A percentile compares a stretch with the other conserved stretches of the same genome.
Evolutionary conservation across 2,329 filamentous ascomycete species (phyloP).

Genomic region (Geosmithia flava): DNA sequence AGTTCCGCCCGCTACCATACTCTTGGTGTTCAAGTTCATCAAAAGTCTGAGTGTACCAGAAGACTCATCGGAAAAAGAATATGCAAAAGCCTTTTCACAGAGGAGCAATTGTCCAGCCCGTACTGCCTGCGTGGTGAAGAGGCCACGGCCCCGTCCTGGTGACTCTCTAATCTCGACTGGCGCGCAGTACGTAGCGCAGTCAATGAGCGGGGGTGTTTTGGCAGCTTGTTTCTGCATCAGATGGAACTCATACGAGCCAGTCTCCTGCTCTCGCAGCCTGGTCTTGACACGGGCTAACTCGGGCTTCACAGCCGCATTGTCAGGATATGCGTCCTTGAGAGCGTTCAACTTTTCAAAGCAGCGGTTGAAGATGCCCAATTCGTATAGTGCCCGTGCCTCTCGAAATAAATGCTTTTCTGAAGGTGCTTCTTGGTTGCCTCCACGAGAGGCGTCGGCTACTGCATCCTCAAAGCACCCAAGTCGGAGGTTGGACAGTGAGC

Average conservation of each 20-base stretch:
- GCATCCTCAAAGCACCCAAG: conserved; percentile 15
- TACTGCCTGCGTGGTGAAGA: conserved; percentile 36
- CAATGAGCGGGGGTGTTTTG: conserved; percentile 25
- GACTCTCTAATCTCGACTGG: conserved; percentile 25
- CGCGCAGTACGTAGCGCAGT: conserved; percentile 31
- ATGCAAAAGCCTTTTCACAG: conserved; percentile 42
- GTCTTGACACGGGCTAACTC: conserved; percentile 15
- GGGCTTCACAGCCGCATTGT: conserved; percentile 14
- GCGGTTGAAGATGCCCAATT: conserved; percentile 21
- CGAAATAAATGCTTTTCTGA: conserved; percentile 30
- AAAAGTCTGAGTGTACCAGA: conserved; percentile 8
- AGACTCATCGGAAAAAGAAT: conserved; percentile 24
- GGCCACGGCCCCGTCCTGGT: conserved; percentile 6
- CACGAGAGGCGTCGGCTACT: conserved; percentile 13
- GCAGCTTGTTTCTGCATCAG: conserved; percentile 21
- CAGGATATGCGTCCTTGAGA: conserved; percentile 18
- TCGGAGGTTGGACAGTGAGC: conserved; percentile 18
- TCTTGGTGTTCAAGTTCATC: conserved; percentile 6
- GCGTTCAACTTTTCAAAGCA: conserved; percentile 19
- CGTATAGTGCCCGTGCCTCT: conserved; percentile 29
- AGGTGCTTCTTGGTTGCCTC: conserved; percentile 3
- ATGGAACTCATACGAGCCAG: conserved; percentile 24
- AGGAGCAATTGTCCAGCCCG: conserved; percentile 37
- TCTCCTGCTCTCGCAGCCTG: conserved; percentile 23
- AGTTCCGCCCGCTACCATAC: conserved; percentile 21